Base-by-base conservation (phyloP, 2,329 filamentous ascomycete species). In the Sclerotinia borealis region DNA sequence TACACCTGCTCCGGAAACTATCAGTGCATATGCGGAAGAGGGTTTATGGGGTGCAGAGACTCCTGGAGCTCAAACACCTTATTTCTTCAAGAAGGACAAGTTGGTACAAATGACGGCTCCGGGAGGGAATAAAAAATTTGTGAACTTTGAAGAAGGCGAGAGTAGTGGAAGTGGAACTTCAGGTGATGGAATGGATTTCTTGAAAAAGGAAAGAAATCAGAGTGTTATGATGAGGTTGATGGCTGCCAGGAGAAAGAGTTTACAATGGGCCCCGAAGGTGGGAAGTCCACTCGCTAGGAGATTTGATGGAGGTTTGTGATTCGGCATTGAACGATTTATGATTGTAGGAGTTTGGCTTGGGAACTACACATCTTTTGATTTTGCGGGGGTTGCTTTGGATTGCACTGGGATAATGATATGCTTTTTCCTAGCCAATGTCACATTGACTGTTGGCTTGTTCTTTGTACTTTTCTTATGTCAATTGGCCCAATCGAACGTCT, bases 201-300 rank as follows among this genome's bases (percentile, higher is more conserved):
- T 85, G 62, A 76, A 75, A 63, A 76, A 75, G 56, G 78, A 82
- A 58, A 83, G 83, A 75, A 82, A 87, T 70, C 72, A 78, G 70
- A 78, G 78, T 63, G 69, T 75, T 25, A 74, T 75, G 74, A 69
- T 71, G 69, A 67, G 73, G 54, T 77, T 93, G 65, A 85, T 90
- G 80, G 85, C 87, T 13, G 89, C 89, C 0, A 81, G 89, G 65
- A 81, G 90, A 65, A 92, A 91, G 83, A 93, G 88, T 72, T 74
- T 92, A 75, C 88, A 91, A 72, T 92, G 87, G 78, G 88, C 88
- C 37, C 90, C 90, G 36, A 89, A 89, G 76, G 78, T 91, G 64
- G 87, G 83, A 22, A 93, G 90, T 74, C 90, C 90, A 2, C 77
- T 93, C 69, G 82, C 85, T 31, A 84, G 80, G 70, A 77, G 69